These are phyloP conservation scores for Paramyrothecium sp. DNA, from an alignment of 2,329 filamentous ascomycete species.

Conservation along the genomic window DNA sequence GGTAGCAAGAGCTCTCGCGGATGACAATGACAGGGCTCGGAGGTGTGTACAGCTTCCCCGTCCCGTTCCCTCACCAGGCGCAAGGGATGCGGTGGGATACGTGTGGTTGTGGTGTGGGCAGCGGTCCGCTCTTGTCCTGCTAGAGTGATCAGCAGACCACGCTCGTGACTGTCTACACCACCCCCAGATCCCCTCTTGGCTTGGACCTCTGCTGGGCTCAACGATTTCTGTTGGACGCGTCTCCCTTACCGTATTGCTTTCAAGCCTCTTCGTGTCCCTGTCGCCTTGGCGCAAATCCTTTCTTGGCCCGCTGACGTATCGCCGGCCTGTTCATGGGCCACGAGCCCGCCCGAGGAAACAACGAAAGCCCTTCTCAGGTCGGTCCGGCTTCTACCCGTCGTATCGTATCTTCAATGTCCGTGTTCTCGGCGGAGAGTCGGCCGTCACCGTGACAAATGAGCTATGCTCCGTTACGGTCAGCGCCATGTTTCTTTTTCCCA, in stretches of 20 bases:
- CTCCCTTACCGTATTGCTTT: neutral
- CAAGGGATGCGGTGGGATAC: neutral
- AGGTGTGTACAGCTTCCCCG: no score
- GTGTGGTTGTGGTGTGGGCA: neutral
- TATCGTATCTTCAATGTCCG: neutral
- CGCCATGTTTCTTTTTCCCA: neutral
- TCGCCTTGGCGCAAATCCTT: no score
- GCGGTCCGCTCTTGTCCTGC: neutral
- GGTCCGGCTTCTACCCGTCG: no score
- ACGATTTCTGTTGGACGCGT: neutral
- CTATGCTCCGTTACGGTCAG: neutral
- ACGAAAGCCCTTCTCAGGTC: no score
- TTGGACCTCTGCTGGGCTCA: neutral
- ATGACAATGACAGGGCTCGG: no score
- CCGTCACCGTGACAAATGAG: no score
- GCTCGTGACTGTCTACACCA: neutral
- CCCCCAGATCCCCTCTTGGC: neutral
- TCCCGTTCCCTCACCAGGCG: no score
- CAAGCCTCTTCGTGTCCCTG: no score
- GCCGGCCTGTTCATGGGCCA: no score
- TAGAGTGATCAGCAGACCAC: neutral
- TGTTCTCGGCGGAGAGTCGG: neutral
- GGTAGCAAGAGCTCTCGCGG: no score
- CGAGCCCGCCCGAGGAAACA: no score
- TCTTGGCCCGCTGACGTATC: no score